Evolutionary conservation across 1,139 yeast species (phyloP).

Genomic region (Candida frijolesensis): DNA sequence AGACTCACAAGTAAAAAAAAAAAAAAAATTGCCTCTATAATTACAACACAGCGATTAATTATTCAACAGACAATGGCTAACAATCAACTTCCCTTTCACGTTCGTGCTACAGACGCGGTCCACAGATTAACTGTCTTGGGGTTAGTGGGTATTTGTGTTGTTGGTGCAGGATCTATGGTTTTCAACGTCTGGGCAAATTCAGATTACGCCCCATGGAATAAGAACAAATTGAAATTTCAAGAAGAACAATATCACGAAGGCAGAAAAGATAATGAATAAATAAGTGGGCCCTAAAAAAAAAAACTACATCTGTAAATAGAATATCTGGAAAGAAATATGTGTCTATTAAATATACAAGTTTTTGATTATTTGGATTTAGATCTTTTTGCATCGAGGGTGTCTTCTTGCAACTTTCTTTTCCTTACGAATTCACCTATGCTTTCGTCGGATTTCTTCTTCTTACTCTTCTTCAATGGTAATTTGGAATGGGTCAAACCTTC

Average conservation of each 20-base stretch:
- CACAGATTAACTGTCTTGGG: conserved; percentile 84
- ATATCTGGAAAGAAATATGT: neutral
- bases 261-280: conserved; percentile 17
- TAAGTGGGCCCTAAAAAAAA: neutral
- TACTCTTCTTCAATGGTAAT: conserved; percentile 32
- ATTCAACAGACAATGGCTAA: conserved; percentile 21
- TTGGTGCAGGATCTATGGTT: conserved; percentile 58
- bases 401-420: conserved; percentile 10
- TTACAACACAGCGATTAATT: neutral
- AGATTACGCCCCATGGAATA: conserved; percentile 47
- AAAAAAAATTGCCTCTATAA: neutral
- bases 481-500: conserved; percentile 50
- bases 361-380: neutral
- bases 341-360: neutral
- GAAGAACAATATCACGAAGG: conserved; percentile 34
- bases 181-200: conserved; percentile 65
- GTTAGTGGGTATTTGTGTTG: conserved; percentile 61
- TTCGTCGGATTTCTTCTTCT: conserved; percentile 18
- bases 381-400: neutral
- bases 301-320: conserved; percentile 1
- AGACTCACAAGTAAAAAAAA: neutral
- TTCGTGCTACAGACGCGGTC: conserved; percentile 71
- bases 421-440: conserved; percentile 9
- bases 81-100: conserved; percentile 44
- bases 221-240: conserved; percentile 41